Evolutionary conservation across 1,139 yeast genomes (phyloP).

Genomic region (Kazachstania sp.): DNA sequence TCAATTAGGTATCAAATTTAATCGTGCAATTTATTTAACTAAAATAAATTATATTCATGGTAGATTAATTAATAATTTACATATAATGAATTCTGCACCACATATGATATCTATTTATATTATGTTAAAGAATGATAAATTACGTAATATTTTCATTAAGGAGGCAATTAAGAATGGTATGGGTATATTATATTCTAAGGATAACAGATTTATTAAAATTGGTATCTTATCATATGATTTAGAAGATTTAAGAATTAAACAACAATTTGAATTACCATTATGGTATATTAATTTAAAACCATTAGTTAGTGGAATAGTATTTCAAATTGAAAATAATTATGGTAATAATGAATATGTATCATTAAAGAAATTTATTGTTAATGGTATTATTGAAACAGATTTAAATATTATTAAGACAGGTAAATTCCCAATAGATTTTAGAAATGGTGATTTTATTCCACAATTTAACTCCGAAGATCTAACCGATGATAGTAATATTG

Average conservation of each 20-base stretch:
- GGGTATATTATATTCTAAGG: conserved; percentile 15
- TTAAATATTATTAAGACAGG: conserved; percentile 20
- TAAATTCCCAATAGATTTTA: conserved; percentile 11
- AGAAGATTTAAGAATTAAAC: conserved; percentile 21
- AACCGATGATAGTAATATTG: neutral
- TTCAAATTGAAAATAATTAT: conserved; percentile 29
- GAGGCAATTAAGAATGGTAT: conserved; percentile 13
- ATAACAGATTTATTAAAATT: conserved; percentile 21
- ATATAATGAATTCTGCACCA: conserved; percentile 34
- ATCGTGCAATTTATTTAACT: conserved; percentile 32
- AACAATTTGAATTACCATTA: conserved; percentile 26
- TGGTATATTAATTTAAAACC: conserved; percentile 26
- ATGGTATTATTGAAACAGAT: conserved; percentile 34
- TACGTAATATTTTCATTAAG: conserved; percentile 6
- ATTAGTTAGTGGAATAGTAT: conserved; percentile 27
- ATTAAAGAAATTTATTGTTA: conserved; percentile 29
- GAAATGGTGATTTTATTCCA: conserved; percentile 8
- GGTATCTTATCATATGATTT: conserved; percentile 26
- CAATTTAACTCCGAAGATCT: conserved; percentile 7
- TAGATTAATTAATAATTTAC: conserved; percentile 29
- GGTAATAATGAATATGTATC: conserved; percentile 32
- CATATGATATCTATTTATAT: conserved; percentile 29
- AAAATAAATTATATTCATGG: conserved; percentile 31
- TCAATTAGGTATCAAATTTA: conserved; percentile 31
- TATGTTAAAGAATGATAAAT: conserved; percentile 14